Conservation (phyloP, 2,329 filamentous ascomycete genomes). For the Aspergillus japonicus region DNA sequence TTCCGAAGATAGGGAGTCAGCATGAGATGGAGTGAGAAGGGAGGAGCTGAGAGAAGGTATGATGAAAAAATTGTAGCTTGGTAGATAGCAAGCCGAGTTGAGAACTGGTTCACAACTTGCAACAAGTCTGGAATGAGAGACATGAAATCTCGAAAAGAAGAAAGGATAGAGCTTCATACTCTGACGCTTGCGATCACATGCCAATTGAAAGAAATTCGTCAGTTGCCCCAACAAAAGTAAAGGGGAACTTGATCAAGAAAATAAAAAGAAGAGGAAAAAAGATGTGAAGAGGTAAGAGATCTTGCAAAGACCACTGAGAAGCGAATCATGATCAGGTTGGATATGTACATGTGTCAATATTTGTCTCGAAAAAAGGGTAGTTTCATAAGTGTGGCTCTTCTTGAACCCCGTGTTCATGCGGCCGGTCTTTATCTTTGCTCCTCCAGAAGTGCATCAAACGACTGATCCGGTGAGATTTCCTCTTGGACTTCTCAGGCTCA, state of each 20-base stretch:
- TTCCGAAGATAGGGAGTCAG: not conserved
- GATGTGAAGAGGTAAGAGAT: slow-evolving; percentile 11
- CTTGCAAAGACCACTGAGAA: slow-evolving; percentile 23
- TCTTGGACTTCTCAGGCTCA: slow-evolving; percentile 41
- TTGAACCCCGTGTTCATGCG: slow-evolving; percentile 18
- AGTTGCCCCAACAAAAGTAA: slow-evolving; percentile 24
- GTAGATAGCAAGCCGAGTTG: slow-evolving; percentile 23
- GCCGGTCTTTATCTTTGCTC: slow-evolving; percentile 46
- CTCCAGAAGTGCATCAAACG: slow-evolving; percentile 52
- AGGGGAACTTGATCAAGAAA: slow-evolving; percentile 20
- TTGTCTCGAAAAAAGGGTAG: slow-evolving; percentile 18
- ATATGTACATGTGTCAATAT: slow-evolving; percentile 16
- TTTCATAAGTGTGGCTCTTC: slow-evolving; percentile 26
- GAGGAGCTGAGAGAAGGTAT: slow-evolving; percentile 13
- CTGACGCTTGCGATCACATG: slow-evolving; percentile 29
- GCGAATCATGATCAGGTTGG: slow-evolving; percentile 20
- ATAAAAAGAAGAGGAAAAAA: slow-evolving; percentile 7
- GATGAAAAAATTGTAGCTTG: slow-evolving; percentile 19
- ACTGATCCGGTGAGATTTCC: slow-evolving; percentile 47
- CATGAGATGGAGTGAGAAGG: slow-evolving; percentile 11
- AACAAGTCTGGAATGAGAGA: slow-evolving; percentile 36
- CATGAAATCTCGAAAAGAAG: slow-evolving; percentile 14
- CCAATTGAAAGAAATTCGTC: slow-evolving; percentile 38
- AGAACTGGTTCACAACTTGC: slow-evolving; percentile 26
- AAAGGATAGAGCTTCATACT: slow-evolving; percentile 34